phyloP scores from a whole-genome alignment of 768 basidiomycete species.

The Lactarius quietus region DNA sequence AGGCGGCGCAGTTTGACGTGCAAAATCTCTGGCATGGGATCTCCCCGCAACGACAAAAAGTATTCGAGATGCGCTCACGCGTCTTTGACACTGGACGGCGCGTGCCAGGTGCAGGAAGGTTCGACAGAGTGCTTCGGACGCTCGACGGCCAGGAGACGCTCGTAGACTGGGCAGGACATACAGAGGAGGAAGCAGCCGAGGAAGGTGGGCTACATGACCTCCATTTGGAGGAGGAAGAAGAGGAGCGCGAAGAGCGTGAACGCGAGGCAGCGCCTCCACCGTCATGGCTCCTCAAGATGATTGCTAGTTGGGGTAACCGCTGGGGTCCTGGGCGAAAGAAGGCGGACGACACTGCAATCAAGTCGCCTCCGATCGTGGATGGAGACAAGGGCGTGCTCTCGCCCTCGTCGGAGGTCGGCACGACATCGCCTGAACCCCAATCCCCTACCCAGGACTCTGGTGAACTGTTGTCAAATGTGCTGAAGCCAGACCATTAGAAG shows the following conservation, averaged over 20 bases:
- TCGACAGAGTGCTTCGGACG: slow-evolving; percentile 67
- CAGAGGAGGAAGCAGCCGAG: slow-evolving; percentile 75
- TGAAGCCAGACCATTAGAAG: not conserved
- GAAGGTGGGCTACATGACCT: slow-evolving; percentile 43
- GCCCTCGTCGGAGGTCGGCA: slow-evolving; percentile 7
- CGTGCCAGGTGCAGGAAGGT: slow-evolving; percentile 53
- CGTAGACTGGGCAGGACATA: slow-evolving; percentile 66
- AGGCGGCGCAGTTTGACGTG: slow-evolving; percentile 63
- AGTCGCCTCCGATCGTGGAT: slow-evolving; percentile 20
- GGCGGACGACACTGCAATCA: slow-evolving; percentile 15
- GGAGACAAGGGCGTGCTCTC: slow-evolving; percentile 11
- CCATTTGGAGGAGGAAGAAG: slow-evolving; percentile 39
- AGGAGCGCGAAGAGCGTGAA: slow-evolving; percentile 52
- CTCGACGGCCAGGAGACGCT: slow-evolving; percentile 57
- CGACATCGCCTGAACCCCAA: slow-evolving; percentile 12
- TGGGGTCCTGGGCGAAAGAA: slow-evolving; percentile 39
- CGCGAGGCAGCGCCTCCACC: slow-evolving; percentile 57
- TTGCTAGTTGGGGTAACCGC: slow-evolving; percentile 71
- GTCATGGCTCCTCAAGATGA: slow-evolving; percentile 73
- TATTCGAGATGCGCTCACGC: slow-evolving; percentile 60
- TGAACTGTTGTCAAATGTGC: not conserved
- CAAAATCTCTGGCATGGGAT: slow-evolving; percentile 66
- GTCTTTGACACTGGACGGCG: slow-evolving; percentile 62
- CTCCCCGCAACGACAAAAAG: slow-evolving; percentile 54
- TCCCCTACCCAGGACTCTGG: slow-evolving; percentile 3